phyloP scores from a whole-genome alignment of 176 grass and related monocot species.

The Pharus latifolius region DNA sequence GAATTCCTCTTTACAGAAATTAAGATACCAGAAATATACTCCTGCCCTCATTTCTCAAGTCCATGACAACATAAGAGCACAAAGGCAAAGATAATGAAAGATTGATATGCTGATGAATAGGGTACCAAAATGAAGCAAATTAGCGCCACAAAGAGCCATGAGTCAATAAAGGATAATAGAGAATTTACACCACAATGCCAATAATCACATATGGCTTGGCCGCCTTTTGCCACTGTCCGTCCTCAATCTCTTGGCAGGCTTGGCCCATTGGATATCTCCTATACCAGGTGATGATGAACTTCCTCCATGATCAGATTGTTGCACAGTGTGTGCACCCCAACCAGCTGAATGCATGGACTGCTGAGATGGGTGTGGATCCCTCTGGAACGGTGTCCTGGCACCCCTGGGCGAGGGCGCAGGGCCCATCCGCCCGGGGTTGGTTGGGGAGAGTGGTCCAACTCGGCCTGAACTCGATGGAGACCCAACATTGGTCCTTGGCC shows the following conservation, averaged over 20 bases:
- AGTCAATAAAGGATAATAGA: neutral
- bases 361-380: constrained; percentile 47
- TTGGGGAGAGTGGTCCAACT: constrained; percentile 40
- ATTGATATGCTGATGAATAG: neutral
- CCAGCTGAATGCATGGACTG: constrained; percentile 33
- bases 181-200: constrained; percentile 18
- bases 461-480: constrained; percentile 62
- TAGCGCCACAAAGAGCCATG: neutral
- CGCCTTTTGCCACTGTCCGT: constrained; percentile 82
- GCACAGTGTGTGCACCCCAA: constrained; percentile 31
- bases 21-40: constrained; percentile 11
- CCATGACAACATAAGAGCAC: neutral
- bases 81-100: neutral
- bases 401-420: constrained; percentile 38
- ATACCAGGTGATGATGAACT: constrained; percentile 25
- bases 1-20: constrained; percentile 23
- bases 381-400: constrained; percentile 40
- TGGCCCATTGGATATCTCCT: constrained; percentile 95
- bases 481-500: constrained; percentile 31
- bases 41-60: neutral
- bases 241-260: constrained; percentile 71
- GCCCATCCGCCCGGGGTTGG: constrained; percentile 41
- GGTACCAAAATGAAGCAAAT: neutral
- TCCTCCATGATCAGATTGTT: constrained; percentile 22
- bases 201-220: constrained; percentile 71